Evolutionary conservation across 2,329 filamentous ascomycete species (phyloP).

Genomic region (Colletotrichum gigasporum): DNA sequence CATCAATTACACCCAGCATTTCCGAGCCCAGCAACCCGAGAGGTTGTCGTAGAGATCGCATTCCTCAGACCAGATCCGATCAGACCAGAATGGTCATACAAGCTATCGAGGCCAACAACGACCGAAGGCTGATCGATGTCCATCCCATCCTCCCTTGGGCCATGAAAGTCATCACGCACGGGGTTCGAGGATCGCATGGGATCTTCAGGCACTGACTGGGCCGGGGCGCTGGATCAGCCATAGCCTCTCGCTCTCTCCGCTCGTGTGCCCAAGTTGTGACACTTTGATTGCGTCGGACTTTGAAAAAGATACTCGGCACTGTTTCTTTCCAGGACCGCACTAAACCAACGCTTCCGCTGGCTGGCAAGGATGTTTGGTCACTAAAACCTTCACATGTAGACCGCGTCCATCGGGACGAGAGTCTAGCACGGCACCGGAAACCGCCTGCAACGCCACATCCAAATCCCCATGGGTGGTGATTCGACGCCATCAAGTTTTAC

Average conservation of each 20-base stretch:
- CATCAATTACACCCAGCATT: slow-evolving; percentile 20
- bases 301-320: not conserved
- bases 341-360: not conserved
- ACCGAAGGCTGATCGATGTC: too few species aligned
- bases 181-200: not conserved
- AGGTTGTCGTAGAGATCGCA: too few species aligned
- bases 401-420: not conserved
- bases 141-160: not conserved
- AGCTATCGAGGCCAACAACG: too few species aligned
- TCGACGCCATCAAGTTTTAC: not conserved
- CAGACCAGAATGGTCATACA: too few species aligned
- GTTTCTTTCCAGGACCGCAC: not conserved
- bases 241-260: not conserved
- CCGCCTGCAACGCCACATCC: slow-evolving; percentile 1
- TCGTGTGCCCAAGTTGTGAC: too few species aligned
- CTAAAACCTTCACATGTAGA: not conserved
- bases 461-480: not conserved
- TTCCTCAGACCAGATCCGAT: too few species aligned
- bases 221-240: not conserved
- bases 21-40: not conserved
- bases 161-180: not conserved
- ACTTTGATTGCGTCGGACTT: too few species aligned
- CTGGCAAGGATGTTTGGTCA: not conserved
- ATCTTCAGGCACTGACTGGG: not conserved
- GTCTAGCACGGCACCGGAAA: not conserved